Evolutionary conservation across 2,329 filamentous ascomycete species (phyloP), one percentile per base, ranked within the genome.

Genomic region (Neofusicoccum ribis): DNA sequence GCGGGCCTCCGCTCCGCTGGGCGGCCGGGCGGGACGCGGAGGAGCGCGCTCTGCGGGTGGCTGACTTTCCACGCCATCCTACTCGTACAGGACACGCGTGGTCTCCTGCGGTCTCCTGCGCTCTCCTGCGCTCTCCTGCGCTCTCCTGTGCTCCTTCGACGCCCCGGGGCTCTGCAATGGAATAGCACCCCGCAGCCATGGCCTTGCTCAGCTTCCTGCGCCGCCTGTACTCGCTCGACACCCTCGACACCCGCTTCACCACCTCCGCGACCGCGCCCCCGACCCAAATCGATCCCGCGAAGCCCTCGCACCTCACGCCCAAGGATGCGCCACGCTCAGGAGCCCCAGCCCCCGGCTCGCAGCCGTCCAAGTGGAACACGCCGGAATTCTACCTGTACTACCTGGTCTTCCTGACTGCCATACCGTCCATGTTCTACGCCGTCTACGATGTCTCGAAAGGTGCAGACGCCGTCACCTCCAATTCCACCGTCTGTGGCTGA

Each of bases 371-470:
- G 88, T 99, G 94, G 94, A 87, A 84, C 27, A 96, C 93, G 0
- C 84, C 85, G 2, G 95, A 99, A 79, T 98, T 95, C 80, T 90
- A 87, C 75, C 71, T 93, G 63, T 98, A 99, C 81, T 90, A 89
- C 70, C 54, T 90, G 20, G 79, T 91, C 69, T 86, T 97, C 71
- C 67, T 84, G 36, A 74, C 86, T 5, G 83, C 83, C 64, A 83
- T 98, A 31, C 92, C 92, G 8, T 85, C 88, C 72, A 99, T 99
- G 93, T 92, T 97, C 79, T 96, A 92, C 82, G 84, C 89, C n/a
- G 89, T 90, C 9, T 91, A 93, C 70, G 87, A 91, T 79, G 92
- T 96, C 51, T 99, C 95, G 27, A 86, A 89, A 79, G 85, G 93
- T 93, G 84, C 51, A 23, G 5, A 8, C 15, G 7, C n/a, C 23